phyloP scores from a whole-genome alignment of 352 stramenopile genomes.

The Globisporangium irregulare region DNA sequence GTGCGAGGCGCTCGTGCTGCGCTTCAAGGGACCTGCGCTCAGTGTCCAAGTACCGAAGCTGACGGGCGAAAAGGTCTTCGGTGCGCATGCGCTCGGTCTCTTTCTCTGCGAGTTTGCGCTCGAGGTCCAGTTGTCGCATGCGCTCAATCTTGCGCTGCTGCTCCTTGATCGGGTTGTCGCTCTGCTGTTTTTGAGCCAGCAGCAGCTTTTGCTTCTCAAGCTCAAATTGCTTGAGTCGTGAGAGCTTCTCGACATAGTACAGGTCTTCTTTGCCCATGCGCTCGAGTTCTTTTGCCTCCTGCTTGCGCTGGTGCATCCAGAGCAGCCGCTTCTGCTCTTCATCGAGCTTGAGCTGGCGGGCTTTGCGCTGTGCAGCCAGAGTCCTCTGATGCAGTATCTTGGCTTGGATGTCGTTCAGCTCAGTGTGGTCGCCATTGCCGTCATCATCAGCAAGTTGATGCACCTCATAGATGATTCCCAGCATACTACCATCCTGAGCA shows the following conservation, averaged over 20 bases:
- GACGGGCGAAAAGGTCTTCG: conserved; percentile 50
- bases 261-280: conserved; percentile 52
- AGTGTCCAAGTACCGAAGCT: conserved; percentile 32
- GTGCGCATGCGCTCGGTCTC: conserved; percentile 38
- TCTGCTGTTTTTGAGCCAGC: conserved; percentile 13
- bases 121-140: conserved; percentile 40
- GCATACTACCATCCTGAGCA: not conserved
- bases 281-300: conserved; percentile 31
- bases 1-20: conserved; percentile 34
- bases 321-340: conserved; percentile 28
- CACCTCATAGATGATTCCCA: not conserved
- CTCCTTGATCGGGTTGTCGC: conserved; percentile 31
- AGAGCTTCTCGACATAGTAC: conserved; percentile 50
- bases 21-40: conserved; percentile 30
- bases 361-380: conserved; percentile 12
- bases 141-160: conserved; percentile 44
- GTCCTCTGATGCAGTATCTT: conserved; percentile 9
- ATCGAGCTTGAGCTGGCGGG: conserved; percentile 18
- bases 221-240: conserved; percentile 28
- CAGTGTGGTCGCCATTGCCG: not conserved
- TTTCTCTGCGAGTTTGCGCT: conserved; percentile 28
- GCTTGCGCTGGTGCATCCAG: conserved; percentile 25
- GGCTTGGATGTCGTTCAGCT: conserved; percentile 7
- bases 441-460: not conserved
- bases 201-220: conserved; percentile 17